Base-by-base conservation (phyloP, 768 basidiomycete genomes). In the Serendipita indica region DNA sequence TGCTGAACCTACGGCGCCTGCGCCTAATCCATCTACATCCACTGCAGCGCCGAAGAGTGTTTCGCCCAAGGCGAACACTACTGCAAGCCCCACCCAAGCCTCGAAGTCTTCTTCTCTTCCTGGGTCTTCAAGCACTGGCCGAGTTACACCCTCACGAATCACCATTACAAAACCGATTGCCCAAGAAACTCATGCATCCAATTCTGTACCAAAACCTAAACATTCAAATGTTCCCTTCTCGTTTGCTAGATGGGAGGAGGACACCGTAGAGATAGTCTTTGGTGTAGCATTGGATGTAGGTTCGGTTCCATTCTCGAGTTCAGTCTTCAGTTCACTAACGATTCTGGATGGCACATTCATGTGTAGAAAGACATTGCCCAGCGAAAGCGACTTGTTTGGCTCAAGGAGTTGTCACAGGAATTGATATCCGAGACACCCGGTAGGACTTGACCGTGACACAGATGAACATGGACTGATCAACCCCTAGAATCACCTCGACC, bases 231-330 rank as follows among this genome's bases (percentile, higher is more conserved):
- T 67, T 39, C 63, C 72, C 60, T 73, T 87, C 54, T 77, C 82
- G 67, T 68, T 80, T 58, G 69, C 71, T 14, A 63, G 70, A 22
- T 96, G 94, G 93, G 84, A 89, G 71, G 73, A 83, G 61, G 80
- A 83, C 37, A 79, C 78, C 5, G 73, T 94, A 3, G 74, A 75
- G 3, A 72, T 73, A 22, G 75, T 94, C 39, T 75, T 97, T 65
- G 80, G 82, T 64, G 81, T 88, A 2, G 92, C 92, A 0, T 72
- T 97, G 43, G 78, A 80, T 64, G 92, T 91, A 69, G 60, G 82
- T 76, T 7, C 39, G 34, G 18, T 28, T 20, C 12, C 25, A 30
- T 7, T 4, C 20, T 30, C 45, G 20, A 39, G 58, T 2, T 58
- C 39, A 52, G 33, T 41, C 16, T 41, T 33, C 14, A 28, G 13